phyloP scores from a whole-genome alignment of 345 rosid species.

The Rhodamnia rubescens region DNA sequence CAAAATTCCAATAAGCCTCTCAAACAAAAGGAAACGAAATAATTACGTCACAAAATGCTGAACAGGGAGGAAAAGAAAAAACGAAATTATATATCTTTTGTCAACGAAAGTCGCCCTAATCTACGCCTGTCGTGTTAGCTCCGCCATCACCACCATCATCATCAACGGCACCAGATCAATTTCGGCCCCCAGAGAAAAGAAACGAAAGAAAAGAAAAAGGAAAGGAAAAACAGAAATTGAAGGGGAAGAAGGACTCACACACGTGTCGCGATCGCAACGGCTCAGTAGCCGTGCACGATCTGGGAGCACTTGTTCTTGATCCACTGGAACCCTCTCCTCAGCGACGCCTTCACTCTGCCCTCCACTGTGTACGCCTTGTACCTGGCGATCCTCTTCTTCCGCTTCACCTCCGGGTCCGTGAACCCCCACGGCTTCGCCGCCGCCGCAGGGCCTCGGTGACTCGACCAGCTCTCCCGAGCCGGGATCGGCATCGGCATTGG shows the following conservation, averaged over 20 bases:
- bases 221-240: background rate
- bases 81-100: background rate
- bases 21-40: background rate
- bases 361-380: constrained; percentile 12
- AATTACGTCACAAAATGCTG: background rate
- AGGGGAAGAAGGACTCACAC: background rate
- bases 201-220: background rate
- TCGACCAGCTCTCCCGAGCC: background rate
- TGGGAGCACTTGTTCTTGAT: constrained; percentile 6
- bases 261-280: background rate
- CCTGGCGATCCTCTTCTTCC: constrained; percentile 16
- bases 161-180: background rate
- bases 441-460: background rate
- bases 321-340: constrained; percentile 10
- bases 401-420: constrained; percentile 10
- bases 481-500: background rate
- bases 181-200: too few relatives aligned
- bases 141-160: background rate
- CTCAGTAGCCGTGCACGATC: constrained; percentile 3
- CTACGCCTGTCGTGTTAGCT: background rate
- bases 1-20: background rate
- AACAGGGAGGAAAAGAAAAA: background rate
- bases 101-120: background rate
- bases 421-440: constrained; percentile 8
- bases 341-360: constrained; percentile 11